Evolutionary conservation across 305 asterid species (phyloP).

Genomic region (Fraxinus paxiana): DNA sequence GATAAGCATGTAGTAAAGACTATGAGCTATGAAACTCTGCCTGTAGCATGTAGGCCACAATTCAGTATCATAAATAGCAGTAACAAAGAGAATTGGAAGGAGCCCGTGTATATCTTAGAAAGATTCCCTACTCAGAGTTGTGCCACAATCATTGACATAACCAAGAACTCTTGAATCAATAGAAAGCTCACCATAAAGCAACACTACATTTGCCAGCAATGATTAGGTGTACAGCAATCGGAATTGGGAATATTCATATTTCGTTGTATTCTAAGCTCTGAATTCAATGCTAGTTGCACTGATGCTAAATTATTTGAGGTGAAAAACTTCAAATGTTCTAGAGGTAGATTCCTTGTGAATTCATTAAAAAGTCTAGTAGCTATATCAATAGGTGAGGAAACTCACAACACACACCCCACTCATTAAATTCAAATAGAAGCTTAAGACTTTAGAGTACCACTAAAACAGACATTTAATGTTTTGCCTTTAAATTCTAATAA

Average conservation of each 20-base stretch:
- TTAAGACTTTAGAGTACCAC: background rate
- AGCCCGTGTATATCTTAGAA: background rate
- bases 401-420: background rate
- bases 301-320: background rate
- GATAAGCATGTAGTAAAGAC: background rate
- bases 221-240: background rate
- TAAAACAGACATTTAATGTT: background rate
- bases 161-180: constrained; percentile 6
- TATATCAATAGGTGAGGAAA: background rate
- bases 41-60: background rate
- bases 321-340: background rate
- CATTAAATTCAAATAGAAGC: background rate
- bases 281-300: background rate
- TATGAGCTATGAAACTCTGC: background rate
- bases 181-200: background rate
- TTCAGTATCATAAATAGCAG: background rate
- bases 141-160: background rate
- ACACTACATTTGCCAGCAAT: background rate
- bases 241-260: background rate
- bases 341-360: background rate
- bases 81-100: background rate
- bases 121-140: background rate
- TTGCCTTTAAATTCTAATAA: background rate
- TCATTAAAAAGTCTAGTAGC: background rate
- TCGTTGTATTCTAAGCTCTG: background rate